A percentile compares a stretch with the other conserved stretches of the same genome.
phyloP scores from a whole-genome alignment of 495 filamentous ascomycete species.

The Penicillium canescens region DNA sequence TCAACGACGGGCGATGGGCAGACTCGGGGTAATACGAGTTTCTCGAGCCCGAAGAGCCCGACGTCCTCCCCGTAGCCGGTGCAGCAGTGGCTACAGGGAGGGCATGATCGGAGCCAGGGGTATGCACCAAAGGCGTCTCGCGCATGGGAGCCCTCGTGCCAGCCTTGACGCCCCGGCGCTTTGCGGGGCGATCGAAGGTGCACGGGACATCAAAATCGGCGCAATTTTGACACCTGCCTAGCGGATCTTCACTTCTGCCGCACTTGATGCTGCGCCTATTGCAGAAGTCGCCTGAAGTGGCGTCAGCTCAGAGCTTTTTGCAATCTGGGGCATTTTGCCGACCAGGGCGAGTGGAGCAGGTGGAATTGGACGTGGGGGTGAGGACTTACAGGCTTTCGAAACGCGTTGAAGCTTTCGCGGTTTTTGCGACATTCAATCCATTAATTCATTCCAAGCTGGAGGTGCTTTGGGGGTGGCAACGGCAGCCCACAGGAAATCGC shows the following conservation, averaged over 20 bases:
- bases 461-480: not conserved
- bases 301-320: conserved; percentile 8
- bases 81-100: not conserved
- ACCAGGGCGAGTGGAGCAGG: conserved; percentile 17
- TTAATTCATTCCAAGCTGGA: conserved; percentile 11
- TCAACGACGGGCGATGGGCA: conserved; percentile 12
- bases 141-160: conserved; percentile 14
- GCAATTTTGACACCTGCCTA: conserved; percentile 47
- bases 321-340: not conserved
- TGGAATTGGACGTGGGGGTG: not conserved
- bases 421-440: conserved; percentile 33
- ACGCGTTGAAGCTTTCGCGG: conserved; percentile 34
- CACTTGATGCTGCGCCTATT: conserved; percentile 35
- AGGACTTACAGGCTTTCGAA: conserved; percentile 31
- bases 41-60: conserved; percentile 20
- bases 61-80: conserved; percentile 10
- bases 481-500: conserved; percentile 3
- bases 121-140: conserved; percentile 8
- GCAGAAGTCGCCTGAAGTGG: conserved; percentile 31
- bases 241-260: conserved; percentile 20
- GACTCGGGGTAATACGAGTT: conserved; percentile 20
- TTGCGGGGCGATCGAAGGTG: conserved; percentile 69
- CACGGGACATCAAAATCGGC: conserved; percentile 70
- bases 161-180: conserved; percentile 58
- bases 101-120: conserved; percentile 3